Evolutionary conservation across 1,284 basidiomycete species (phyloP).

Genomic region (Ceratobasidium sp.): DNA sequence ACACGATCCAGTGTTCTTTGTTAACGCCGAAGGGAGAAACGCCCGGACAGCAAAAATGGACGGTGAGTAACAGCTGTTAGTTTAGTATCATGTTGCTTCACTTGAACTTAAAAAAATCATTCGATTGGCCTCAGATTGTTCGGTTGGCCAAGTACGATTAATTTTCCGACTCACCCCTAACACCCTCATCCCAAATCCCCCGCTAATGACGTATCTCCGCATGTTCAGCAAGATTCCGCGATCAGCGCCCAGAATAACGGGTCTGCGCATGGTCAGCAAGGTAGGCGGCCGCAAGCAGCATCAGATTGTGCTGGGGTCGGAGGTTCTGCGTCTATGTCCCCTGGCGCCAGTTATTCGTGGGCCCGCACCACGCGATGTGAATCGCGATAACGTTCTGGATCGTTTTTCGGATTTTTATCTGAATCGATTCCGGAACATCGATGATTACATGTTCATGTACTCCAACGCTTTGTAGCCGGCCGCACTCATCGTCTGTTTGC

Average conservation of each 20-base stretch:
- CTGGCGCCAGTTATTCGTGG: slow-evolving; percentile 29
- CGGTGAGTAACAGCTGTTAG: no score
- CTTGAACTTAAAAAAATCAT: no score
- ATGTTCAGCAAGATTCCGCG: slow-evolving; percentile 7
- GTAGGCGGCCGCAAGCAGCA: not conserved
- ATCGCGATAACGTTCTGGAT: slow-evolving; percentile 7
- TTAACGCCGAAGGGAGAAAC: not conserved
- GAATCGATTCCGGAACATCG: slow-evolving; percentile 31
- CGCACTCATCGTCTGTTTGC: not conserved
- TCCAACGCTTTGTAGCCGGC: not conserved
- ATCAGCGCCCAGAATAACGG: slow-evolving; percentile 8
- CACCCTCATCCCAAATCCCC: not conserved
- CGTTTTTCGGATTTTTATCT: slow-evolving; percentile 15
- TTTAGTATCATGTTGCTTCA: no score
- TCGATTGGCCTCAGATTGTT: no score
- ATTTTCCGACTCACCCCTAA: not conserved
- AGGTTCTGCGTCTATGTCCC: slow-evolving; percentile 25
- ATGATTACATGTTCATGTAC: slow-evolving; percentile 35
- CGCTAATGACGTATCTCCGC: not conserved
- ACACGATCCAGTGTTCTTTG: not conserved
- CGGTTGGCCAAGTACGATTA: not conserved
- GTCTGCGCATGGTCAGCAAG: slow-evolving; percentile 6
- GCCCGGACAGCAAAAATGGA: not conserved
- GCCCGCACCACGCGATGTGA: not conserved
- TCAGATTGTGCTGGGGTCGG: not conserved